Conservation (phyloP, 192 early-diverging fungal genomes). For the Thamnidium elegans region DNA sequence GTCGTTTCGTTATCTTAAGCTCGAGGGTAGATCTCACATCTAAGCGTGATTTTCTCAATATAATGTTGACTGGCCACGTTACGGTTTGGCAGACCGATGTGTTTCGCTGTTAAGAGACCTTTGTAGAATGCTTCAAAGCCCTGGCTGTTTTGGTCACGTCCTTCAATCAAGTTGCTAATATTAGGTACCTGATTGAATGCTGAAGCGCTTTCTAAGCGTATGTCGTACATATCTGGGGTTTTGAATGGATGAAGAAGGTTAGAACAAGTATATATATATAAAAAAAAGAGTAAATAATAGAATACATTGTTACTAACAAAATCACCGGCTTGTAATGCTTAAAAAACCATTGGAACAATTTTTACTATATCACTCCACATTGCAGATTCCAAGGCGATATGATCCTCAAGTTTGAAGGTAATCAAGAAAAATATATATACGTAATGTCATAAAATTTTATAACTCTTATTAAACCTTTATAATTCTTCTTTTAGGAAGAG, state of each 20-base stretch:
- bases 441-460: constrained; percentile 8
- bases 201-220: background rate
- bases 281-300: background rate
- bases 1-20: constrained; percentile 8
- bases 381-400: constrained; percentile 4
- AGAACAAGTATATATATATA: background rate
- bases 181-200: constrained; percentile 4
- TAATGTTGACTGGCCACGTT: constrained; percentile 1
- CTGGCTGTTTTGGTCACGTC: constrained; percentile 4
- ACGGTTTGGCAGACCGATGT: constrained; percentile 14
- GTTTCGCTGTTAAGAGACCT: constrained; percentile 10
- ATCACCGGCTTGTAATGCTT: constrained; percentile 1
- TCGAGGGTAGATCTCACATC: constrained; percentile 10
- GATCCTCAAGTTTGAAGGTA: constrained; percentile 9
- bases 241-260: constrained; percentile 2
- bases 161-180: constrained; percentile 6
- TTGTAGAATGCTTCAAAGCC: constrained; percentile 11
- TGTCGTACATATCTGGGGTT: background rate
- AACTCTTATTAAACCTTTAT: background rate
- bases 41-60: constrained; percentile 4
- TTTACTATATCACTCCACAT: background rate
- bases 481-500: constrained; percentile 5
- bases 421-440: constrained; percentile 3
- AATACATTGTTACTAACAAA: constrained; percentile 2
- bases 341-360: constrained; percentile 8